Conservation (phyloP, 805 yeast genomes). For the Metahyphopichia silvanorum region DNA sequence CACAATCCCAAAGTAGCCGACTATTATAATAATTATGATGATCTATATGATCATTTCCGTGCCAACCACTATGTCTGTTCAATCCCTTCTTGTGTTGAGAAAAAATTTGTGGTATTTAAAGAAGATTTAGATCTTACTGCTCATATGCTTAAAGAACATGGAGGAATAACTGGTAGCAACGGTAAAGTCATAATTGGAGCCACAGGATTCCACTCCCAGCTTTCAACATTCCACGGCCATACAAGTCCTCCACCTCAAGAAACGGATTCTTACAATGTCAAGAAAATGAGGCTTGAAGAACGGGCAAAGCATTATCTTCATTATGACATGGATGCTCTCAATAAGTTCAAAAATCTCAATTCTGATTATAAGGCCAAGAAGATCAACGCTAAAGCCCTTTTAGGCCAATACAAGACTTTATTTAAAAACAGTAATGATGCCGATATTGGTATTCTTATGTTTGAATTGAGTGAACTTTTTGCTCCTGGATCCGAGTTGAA, state of each 20-base stretch:
- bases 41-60: slow-evolving; percentile 72
- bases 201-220: slow-evolving; percentile 51
- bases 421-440: slow-evolving; percentile 40
- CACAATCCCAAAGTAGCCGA: slow-evolving; percentile 52
- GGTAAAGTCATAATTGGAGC: slow-evolving; percentile 40
- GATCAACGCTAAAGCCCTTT: slow-evolving; percentile 47
- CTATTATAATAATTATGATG: slow-evolving; percentile 74
- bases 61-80: slow-evolving; percentile 73
- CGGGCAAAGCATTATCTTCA: slow-evolving; percentile 78
- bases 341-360: slow-evolving; percentile 49
- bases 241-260: slow-evolving; percentile 13
- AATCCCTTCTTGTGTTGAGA: slow-evolving; percentile 75
- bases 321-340: slow-evolving; percentile 46
- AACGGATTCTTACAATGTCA: slow-evolving; percentile 44
- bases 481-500: slow-evolving; percentile 44
- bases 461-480: slow-evolving; percentile 58
- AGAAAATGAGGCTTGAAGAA: slow-evolving; percentile 68
- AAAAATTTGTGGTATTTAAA: slow-evolving; percentile 87
- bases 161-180: slow-evolving; percentile 47
- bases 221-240: slow-evolving; percentile 51
- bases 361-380: slow-evolving; percentile 42
- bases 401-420: slow-evolving; percentile 43
- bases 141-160: slow-evolving; percentile 83
- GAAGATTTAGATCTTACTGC: slow-evolving; percentile 84
- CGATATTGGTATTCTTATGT: slow-evolving; percentile 56